These are phyloP conservation scores for Colletotrichum sp. DNA, from an alignment of 2,329 filamentous ascomycete genomes.

Conservation along the genomic window DNA sequence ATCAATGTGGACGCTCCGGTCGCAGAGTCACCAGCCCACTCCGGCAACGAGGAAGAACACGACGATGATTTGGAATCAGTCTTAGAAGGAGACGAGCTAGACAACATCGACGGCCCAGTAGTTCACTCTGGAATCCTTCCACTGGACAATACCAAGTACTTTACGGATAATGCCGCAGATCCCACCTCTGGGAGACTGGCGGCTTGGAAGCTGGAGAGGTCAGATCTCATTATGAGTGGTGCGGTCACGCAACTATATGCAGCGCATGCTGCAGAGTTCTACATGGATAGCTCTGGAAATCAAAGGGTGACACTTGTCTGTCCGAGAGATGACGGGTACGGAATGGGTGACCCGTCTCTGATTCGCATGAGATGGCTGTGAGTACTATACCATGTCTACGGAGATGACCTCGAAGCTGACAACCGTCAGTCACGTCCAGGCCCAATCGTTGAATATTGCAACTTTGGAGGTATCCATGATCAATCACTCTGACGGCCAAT, in stretches of 20 bases:
- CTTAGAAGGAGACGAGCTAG: neutral
- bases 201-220: neutral
- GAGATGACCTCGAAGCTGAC: neutral
- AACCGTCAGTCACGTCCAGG: neutral
- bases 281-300: neutral
- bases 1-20: neutral
- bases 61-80: neutral
- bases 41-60: neutral
- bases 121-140: neutral
- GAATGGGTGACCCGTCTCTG: neutral
- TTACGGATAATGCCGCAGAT: neutral
- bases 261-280: neutral
- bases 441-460: neutral
- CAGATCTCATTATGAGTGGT: neutral
- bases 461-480: neutral
- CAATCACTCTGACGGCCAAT: neutral
- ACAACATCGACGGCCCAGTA: neutral
- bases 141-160: neutral
- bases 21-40: neutral
- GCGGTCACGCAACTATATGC: neutral
- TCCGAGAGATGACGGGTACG: neutral
- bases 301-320: neutral
- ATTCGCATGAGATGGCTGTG: neutral
- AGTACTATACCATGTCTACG: neutral
- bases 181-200: neutral